Evolutionary conservation across 257 asterid genomes (phyloP).

Genomic region (Solanum corneliomulleri): DNA sequence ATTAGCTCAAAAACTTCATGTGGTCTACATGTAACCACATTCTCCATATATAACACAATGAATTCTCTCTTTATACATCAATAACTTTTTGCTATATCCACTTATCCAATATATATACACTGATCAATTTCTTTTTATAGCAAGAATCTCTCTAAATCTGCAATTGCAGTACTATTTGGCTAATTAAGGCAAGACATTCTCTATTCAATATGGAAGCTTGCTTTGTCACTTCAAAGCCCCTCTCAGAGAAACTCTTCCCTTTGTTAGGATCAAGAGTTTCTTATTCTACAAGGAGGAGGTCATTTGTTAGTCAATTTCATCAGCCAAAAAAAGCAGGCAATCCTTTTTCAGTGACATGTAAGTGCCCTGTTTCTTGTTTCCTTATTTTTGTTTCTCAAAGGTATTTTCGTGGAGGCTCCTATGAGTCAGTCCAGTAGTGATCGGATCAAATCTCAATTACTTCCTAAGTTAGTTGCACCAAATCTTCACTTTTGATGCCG

Average conservation of each 20-base stretch:
- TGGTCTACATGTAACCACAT: slow-evolving; percentile 33
- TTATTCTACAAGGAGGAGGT: slow-evolving; percentile 11
- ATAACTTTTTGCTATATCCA: slow-evolving; percentile 6
- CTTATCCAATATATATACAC: background rate
- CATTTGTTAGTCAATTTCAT: background rate
- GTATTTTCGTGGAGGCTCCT: background rate
- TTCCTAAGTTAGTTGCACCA: background rate
- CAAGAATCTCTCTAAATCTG: background rate
- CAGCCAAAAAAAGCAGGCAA: slow-evolving; percentile 17
- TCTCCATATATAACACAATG: background rate
- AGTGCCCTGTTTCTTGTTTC: background rate
- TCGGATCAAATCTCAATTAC: background rate
- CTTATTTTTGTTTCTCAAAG: background rate
- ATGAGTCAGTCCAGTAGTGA: background rate
- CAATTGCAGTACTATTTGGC: background rate
- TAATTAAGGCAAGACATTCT: background rate
- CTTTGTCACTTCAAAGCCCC: slow-evolving; percentile 49
- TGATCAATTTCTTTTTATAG: background rate
- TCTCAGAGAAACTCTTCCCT: slow-evolving; percentile 21
- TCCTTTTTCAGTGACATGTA: slow-evolving; percentile 46
- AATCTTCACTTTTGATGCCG: background rate
- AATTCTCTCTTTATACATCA: slow-evolving; percentile 12
- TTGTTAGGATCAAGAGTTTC: slow-evolving; percentile 15
- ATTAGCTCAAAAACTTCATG: slow-evolving; percentile 18
- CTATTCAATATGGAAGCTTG: slow-evolving; percentile 26